phyloP scores from a whole-genome alignment of 805 yeast genomes.

The Pichia pseudocactophila region DNA sequence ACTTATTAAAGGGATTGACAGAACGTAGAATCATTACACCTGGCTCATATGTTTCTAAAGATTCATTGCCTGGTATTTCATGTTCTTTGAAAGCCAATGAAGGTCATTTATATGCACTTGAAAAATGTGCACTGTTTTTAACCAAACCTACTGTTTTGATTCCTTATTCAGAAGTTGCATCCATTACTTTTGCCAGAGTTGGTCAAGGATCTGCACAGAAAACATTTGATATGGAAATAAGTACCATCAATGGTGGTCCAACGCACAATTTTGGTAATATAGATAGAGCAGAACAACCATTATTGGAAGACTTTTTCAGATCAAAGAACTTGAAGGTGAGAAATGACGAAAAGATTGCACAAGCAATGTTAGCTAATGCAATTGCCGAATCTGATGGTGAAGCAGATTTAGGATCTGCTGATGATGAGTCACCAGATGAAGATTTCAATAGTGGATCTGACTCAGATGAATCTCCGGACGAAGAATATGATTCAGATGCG shows the following conservation, averaged over 20 bases:
- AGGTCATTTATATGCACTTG: slow-evolving; percentile 89
- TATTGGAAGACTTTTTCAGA: slow-evolving; percentile 65
- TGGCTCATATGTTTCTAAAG: slow-evolving; percentile 68
- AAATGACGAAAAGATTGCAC: slow-evolving; percentile 85
- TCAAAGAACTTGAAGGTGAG: slow-evolving; percentile 72
- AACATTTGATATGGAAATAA: slow-evolving; percentile 86
- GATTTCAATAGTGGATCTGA: slow-evolving; percentile 54
- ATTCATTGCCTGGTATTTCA: slow-evolving; percentile 75
- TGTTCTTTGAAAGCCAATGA: slow-evolving; percentile 94
- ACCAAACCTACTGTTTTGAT: slow-evolving; percentile 92
- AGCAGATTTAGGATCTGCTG: slow-evolving; percentile 67
- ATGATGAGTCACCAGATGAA: slow-evolving; percentile 75
- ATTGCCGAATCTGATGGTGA: slow-evolving; percentile 51
- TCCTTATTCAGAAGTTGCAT: slow-evolving; percentile 73
- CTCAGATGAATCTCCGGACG: slow-evolving; percentile 18
- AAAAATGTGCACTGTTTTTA: slow-evolving; percentile 80
- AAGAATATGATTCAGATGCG: slow-evolving; percentile 55
- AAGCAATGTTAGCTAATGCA: slow-evolving; percentile 69
- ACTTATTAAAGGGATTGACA: slow-evolving; percentile 82
- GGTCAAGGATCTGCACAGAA: slow-evolving; percentile 76
- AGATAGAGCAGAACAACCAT: slow-evolving; percentile 79
- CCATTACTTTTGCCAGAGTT: slow-evolving; percentile 78
- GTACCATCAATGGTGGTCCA: slow-evolving; percentile 53
- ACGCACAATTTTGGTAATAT: slow-evolving; percentile 83
- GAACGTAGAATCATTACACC: slow-evolving; percentile 81